Base-by-base conservation (phyloP, 176 grass and related monocot species). In the Oryza meridionalis region DNA sequence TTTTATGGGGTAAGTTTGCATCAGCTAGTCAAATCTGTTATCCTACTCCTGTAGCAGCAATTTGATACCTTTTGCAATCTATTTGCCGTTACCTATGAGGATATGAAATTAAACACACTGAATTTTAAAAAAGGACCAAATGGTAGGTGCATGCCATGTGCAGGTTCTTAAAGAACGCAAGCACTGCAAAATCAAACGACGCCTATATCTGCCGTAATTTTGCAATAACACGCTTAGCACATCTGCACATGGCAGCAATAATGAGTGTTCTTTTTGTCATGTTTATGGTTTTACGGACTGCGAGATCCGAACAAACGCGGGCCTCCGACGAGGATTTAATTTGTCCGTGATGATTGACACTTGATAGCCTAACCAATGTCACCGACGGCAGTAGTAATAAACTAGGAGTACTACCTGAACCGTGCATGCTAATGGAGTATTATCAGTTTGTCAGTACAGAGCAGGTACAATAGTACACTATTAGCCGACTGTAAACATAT, bases 301-400 rank as follows among this genome's bases (percentile, higher is more conserved):
- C 47, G 64, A 84, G 26, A 69, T 58, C 5, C 63, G 73, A 69
- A 58, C 46, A 19, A 44, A 84, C 22, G 64, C 21, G 10, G 33
- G 72, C 46, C 32, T 59, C 9, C 27, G 64, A 16, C 32, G 58
- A 62, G 7, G 21, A 62, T 62, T 62, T 62, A 7, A 77, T 69
- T 84, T 26, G 82, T 55, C 65, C 11, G 16, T 26, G 47, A 76
- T 61, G 22, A 32, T 62, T 70, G 83, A 85, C 73, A 69, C 11
- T 59, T 24, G 83, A 70, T 49, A 77, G 2, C 31, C 15, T 77
- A 85, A 70, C 73, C 4, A 44, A 69, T 7, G 8, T 9, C 70
- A 82, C 69, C 80, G 42, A 72, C 67, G n/a, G 6, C 11, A 31
- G 29, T 31, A 29, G 40, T 61, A 82, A 82, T 26, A 71, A 82